Evolutionary conservation across 2,329 filamentous ascomycete genomes (phyloP).

Genomic region (Pseudogymnoascus sp.): DNA sequence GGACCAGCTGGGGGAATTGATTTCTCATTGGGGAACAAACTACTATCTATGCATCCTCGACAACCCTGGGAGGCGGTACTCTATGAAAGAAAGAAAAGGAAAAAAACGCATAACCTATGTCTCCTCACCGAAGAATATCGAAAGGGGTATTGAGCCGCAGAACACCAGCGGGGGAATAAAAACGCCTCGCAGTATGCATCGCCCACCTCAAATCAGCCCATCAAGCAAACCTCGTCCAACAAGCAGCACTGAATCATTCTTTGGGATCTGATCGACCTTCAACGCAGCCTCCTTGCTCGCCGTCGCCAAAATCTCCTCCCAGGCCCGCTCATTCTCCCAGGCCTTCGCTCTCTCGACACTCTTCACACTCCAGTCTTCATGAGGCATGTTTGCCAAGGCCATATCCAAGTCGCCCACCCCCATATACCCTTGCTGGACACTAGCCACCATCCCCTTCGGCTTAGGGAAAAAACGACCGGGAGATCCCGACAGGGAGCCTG

Average conservation of each 20-base stretch:
- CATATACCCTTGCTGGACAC: background rate
- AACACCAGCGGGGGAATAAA: background rate
- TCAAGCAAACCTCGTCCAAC: background rate
- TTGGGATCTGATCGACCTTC: background rate
- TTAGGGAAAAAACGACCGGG: background rate
- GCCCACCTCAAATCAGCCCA: background rate
- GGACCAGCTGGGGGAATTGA: background rate
- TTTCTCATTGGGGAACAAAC: background rate
- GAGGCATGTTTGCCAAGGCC: background rate
- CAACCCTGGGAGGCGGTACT: background rate
- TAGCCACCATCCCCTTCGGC: background rate
- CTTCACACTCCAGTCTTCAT: background rate
- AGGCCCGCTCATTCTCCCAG: background rate
- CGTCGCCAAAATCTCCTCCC: background rate
- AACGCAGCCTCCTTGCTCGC: background rate
- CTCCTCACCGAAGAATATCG: no score
- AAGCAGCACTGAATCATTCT: background rate
- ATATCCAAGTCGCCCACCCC: background rate
- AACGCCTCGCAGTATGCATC: background rate
- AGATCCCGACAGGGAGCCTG: background rate
- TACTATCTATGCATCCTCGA: background rate
- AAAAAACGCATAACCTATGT: background rate
- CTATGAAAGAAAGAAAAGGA: background rate
- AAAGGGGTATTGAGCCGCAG: background rate
- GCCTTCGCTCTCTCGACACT: background rate